Conservation (phyloP, 306 rosid species). For the Luffa acutangula region DNA sequence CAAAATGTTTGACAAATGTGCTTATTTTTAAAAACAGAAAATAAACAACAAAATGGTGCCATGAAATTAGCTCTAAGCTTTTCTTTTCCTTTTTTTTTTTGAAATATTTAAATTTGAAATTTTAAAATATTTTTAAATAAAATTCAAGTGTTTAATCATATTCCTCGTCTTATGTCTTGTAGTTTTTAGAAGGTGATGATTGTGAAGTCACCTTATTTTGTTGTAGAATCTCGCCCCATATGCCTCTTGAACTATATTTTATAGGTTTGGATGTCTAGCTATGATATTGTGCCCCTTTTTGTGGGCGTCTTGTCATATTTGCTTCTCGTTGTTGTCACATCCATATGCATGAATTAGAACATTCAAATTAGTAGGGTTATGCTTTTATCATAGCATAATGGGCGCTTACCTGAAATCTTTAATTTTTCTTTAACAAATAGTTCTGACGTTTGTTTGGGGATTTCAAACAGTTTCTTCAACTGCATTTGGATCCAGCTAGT, state of each 20-base stretch:
- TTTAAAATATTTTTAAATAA: background rate
- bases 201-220: background rate
- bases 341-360: background rate
- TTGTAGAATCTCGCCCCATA: background rate
- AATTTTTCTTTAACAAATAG: background rate
- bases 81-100: background rate
- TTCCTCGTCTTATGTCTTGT: background rate
- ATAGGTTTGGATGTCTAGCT: background rate
- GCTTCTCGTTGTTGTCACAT: background rate
- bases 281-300: background rate
- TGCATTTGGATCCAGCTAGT: slow-evolving; percentile 93
- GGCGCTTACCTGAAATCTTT: background rate
- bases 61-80: background rate
- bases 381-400: background rate
- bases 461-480: slow-evolving; percentile 76
- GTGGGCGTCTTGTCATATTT: background rate
- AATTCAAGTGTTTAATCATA: background rate
- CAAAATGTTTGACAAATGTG: background rate
- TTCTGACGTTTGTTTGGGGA: slow-evolving; percentile 27
- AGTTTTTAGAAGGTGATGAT: background rate
- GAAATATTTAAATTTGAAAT: background rate
- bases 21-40: background rate
- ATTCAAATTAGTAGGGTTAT: background rate
- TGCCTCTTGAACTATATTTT: background rate
- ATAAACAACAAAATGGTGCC: background rate